Percentiles rank a stretch among this genome's conserved stretches.
Conservation (phyloP, 73 alveolate species). For the Paramecium biaurelia region DNA sequence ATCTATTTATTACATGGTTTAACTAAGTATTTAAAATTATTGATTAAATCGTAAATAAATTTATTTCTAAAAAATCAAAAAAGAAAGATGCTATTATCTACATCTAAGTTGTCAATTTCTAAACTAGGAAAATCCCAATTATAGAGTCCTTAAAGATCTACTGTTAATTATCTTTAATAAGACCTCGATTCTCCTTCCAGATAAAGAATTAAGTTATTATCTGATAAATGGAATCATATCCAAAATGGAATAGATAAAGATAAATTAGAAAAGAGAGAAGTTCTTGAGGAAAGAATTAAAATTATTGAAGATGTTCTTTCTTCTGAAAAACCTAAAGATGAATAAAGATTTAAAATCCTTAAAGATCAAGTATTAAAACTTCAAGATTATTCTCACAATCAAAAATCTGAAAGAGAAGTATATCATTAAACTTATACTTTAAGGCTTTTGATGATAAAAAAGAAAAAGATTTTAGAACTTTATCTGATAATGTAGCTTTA, state of each 20-base stretch:
- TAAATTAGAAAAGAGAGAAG: slow-evolving; percentile 47
- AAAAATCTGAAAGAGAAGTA: slow-evolving; percentile 52
- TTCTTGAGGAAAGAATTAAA: slow-evolving; percentile 36
- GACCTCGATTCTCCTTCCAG: slow-evolving; percentile 40
- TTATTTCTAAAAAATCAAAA: slow-evolving; percentile 2
- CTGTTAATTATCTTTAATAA: not conserved
- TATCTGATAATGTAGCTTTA: not conserved
- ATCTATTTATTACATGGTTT: not conserved
- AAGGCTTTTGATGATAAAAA: slow-evolving; percentile 48
- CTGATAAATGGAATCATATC: slow-evolving; percentile 55
- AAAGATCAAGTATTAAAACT: slow-evolving; percentile 28
- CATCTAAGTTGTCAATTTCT: slow-evolving; percentile 14
- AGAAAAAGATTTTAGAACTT: slow-evolving; percentile 41
- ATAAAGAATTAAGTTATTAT: slow-evolving; percentile 30
- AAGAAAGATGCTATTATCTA: not conserved
- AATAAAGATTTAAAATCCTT: slow-evolving; percentile 18
- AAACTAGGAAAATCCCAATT: not conserved
- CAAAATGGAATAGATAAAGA: slow-evolving; percentile 50
- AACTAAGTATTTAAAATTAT: not conserved
- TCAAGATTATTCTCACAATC: not conserved
- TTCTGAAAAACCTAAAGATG: slow-evolving; percentile 40
- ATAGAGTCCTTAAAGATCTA: slow-evolving; percentile 42
- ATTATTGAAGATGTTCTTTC: slow-evolving; percentile 47
- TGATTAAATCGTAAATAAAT: not conserved
- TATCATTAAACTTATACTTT: not conserved